phyloP scores from a whole-genome alignment of 2,329 filamentous ascomycete species.

The Exophiala viscosa region DNA sequence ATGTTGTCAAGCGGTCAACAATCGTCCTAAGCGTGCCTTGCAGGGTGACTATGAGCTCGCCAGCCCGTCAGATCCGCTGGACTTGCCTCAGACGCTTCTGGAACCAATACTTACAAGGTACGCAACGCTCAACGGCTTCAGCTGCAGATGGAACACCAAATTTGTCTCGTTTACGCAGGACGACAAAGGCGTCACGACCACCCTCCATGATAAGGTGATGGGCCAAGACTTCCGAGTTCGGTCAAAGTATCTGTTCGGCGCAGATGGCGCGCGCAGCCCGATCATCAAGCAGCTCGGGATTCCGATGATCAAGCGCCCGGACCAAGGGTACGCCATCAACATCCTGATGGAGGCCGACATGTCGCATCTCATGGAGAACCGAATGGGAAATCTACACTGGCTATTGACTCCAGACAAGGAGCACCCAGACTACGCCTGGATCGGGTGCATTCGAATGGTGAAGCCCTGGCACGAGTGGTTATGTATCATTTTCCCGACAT shows the following conservation, averaged over 20 bases:
- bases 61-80: conserved; percentile 40
- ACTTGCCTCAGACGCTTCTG: conserved; percentile 42
- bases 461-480: conserved; percentile 63
- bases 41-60: conserved; percentile 40
- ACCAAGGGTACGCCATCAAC: conserved; percentile 49
- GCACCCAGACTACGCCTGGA: conserved; percentile 50
- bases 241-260: conserved; percentile 57
- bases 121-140: conserved; percentile 37
- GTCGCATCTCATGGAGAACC: conserved; percentile 45
- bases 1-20: background rate
- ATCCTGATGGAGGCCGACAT: conserved; percentile 52
- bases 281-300: conserved; percentile 46
- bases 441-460: conserved; percentile 55
- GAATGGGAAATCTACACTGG: conserved; percentile 59
- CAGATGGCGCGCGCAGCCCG: conserved; percentile 50
- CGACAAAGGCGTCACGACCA: conserved; percentile 32
- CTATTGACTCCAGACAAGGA: conserved; percentile 53
- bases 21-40: background rate
- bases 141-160: conserved; percentile 37
- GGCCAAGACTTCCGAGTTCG: conserved; percentile 43
- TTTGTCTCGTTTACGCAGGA: conserved; percentile 32
- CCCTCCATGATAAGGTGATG: conserved; percentile 37
- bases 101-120: conserved; percentile 41
- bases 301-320: conserved; percentile 43
- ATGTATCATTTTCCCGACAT: conserved; percentile 50